Conservation (phyloP, 1,284 basidiomycete genomes). For the Mycena citricolor region DNA sequence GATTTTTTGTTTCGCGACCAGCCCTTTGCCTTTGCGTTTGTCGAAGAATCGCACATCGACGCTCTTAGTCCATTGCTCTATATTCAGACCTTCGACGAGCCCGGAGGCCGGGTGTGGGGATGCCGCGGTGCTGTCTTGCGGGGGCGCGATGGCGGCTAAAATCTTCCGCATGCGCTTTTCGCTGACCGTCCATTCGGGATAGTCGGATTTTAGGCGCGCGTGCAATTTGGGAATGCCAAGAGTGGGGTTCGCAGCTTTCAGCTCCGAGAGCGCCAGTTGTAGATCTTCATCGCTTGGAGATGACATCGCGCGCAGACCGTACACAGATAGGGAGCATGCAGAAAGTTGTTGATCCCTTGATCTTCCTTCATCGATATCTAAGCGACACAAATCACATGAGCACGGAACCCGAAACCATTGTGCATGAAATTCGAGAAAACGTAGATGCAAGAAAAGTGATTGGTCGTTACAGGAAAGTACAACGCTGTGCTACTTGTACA, state of each 20-base stretch:
- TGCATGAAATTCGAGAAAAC: not conserved
- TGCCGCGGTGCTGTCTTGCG: not conserved
- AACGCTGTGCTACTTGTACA: not conserved
- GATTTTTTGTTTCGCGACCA: constrained; percentile 71
- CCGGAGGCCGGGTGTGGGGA: constrained; percentile 55
- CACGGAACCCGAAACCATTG: not conserved
- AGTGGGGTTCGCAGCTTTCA: constrained; percentile 54
- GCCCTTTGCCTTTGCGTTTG: constrained; percentile 77
- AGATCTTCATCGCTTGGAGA: constrained; percentile 42
- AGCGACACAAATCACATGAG: not conserved
- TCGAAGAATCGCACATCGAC: constrained; percentile 72
- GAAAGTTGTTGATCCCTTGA: not conserved
- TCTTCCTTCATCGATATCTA: not conserved
- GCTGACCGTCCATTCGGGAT: constrained; percentile 74
- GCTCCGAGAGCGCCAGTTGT: constrained; percentile 38
- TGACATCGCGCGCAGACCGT: constrained; percentile 7
- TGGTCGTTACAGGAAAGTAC: too few relatives aligned
- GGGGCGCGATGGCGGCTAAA: constrained; percentile 41
- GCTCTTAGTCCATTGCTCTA: constrained; percentile 60
- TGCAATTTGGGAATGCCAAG: constrained; percentile 75
- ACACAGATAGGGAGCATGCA: not conserved
- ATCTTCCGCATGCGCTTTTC: constrained; percentile 79
- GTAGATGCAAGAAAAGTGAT: not conserved
- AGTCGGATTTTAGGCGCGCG: constrained; percentile 52
- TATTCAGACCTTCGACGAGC: constrained; percentile 66